Percentiles rank a stretch among this genome's conserved stretches.
Conservation (phyloP, 768 basidiomycete genomes). For the Peribolospora kevripleyi region DNA sequence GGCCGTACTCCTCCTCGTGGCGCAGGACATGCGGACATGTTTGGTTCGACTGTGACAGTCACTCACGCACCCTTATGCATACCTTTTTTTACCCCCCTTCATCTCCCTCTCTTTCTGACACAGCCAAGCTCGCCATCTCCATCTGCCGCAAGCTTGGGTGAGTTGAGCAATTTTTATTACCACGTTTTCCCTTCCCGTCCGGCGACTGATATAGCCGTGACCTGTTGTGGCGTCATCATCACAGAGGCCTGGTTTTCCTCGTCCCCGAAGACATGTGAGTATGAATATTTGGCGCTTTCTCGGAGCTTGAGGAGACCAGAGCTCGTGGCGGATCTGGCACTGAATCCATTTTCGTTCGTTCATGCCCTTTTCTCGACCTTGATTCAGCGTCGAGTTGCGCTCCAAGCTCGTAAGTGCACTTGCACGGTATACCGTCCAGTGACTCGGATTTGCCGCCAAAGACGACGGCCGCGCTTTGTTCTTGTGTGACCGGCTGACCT, state of each 20-base stretch:
- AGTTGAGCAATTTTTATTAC: neutral
- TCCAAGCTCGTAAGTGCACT: conserved; percentile 46
- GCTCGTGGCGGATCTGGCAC: too few relatives aligned
- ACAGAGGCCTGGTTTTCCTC: conserved; percentile 71
- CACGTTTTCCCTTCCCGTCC: neutral
- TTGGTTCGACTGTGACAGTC: neutral
- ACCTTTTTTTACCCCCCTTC: too few relatives aligned
- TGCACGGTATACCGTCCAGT: neutral
- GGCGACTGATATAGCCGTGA: neutral
- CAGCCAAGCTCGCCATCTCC: conserved; percentile 90
- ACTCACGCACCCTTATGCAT: too few relatives aligned
- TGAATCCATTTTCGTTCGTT: too few relatives aligned
- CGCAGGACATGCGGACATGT: neutral
- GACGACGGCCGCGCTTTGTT: neutral
- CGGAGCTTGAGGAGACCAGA: conserved; percentile 7
- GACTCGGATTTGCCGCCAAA: neutral
- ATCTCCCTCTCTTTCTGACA: neutral
- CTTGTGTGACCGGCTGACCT: neutral
- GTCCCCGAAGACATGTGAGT: conserved; percentile 51
- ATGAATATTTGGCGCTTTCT: neutral
- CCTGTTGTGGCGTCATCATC: neutral
- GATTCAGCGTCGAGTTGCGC: conserved; percentile 62
- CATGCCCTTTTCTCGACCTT: neutral
- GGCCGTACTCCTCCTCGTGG: neutral
- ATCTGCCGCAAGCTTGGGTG: conserved; percentile 76